Conservation (phyloP, 73 alveolate species). For the Tetrahymena malaccensis region DNA sequence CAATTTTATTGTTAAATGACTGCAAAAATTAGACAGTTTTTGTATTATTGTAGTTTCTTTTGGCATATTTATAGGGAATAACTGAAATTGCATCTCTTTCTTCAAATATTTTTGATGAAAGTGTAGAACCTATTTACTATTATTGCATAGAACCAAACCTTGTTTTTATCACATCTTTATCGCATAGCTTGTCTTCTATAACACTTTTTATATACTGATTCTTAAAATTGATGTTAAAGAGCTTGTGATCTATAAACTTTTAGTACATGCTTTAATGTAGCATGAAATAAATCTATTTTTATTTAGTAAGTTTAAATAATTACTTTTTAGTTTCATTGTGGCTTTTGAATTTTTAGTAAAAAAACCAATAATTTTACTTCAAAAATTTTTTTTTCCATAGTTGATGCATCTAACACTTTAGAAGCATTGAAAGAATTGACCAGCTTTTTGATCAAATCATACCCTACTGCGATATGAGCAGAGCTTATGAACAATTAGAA, state of each 20-base stretch:
- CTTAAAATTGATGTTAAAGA: background rate
- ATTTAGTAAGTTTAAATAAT: background rate
- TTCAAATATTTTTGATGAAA: background rate
- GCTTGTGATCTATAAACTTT: background rate
- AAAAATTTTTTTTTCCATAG: background rate
- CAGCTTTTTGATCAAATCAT: background rate
- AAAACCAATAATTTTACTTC: background rate
- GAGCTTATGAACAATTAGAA: background rate
- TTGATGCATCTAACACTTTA: background rate
- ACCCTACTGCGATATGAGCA: background rate
- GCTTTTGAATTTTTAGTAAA: background rate
- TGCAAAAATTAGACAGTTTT: background rate
- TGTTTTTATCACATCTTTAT: background rate
- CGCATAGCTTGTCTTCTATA: background rate
- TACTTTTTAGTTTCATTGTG: background rate
- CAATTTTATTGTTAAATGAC: background rate
- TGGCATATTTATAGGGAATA: background rate
- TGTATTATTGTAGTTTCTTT: background rate
- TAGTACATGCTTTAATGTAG: background rate
- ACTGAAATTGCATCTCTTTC: background rate
- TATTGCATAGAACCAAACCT: background rate
- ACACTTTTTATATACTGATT: background rate
- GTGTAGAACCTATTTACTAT: background rate
- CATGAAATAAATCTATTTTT: background rate
- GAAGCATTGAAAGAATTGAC: background rate